A percentile compares a stretch with the other conserved stretches of the same genome.
These are phyloP conservation scores for Sutorius australiensis DNA, from an alignment of 768 basidiomycete genomes.

Conservation along the genomic window DNA sequence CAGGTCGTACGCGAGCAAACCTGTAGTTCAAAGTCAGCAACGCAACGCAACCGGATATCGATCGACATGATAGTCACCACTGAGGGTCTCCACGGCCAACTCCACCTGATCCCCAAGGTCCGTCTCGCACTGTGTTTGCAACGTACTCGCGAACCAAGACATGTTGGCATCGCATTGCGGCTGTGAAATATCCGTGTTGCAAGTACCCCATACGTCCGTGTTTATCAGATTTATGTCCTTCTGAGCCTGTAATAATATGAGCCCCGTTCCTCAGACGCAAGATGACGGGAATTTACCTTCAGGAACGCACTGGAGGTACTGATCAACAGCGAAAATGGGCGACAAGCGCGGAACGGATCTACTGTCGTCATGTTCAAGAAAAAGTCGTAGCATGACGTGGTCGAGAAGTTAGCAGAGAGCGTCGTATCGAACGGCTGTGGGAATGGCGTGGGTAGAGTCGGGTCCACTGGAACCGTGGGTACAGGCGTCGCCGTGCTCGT, in stretches of 20 bases:
- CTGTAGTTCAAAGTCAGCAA: constrained; percentile 31
- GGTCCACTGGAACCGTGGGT: constrained; percentile 30
- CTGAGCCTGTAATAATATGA: constrained; percentile 50
- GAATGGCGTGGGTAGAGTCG: constrained; percentile 68
- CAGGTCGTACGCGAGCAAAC: constrained; percentile 57
- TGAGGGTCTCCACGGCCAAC: constrained; percentile 51
- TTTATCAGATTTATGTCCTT: constrained; percentile 60
- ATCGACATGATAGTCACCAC: constrained; percentile 39
- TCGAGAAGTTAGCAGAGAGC: constrained; percentile 64
- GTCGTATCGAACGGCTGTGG: constrained; percentile 70
- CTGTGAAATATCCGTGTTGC: constrained; percentile 52
- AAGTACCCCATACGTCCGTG: constrained; percentile 72
- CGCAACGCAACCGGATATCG: background rate
- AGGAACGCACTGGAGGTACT: constrained; percentile 52
- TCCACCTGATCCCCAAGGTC: constrained; percentile 54
- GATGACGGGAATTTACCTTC: constrained; percentile 38
- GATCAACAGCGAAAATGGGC: constrained; percentile 68
- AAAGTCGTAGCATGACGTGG: constrained; percentile 60
- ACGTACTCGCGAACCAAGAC: constrained; percentile 51
- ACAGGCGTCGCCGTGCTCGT: constrained; percentile 15
- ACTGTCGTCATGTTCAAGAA: constrained; percentile 71
- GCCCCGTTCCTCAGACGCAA: background rate
- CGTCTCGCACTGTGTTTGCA: constrained; percentile 48
- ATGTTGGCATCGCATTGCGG: constrained; percentile 65
- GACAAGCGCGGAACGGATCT: constrained; percentile 62